Evolutionary conservation across 2,329 filamentous ascomycete genomes (phyloP).

Genomic region (Aspergillus japonicus): DNA sequence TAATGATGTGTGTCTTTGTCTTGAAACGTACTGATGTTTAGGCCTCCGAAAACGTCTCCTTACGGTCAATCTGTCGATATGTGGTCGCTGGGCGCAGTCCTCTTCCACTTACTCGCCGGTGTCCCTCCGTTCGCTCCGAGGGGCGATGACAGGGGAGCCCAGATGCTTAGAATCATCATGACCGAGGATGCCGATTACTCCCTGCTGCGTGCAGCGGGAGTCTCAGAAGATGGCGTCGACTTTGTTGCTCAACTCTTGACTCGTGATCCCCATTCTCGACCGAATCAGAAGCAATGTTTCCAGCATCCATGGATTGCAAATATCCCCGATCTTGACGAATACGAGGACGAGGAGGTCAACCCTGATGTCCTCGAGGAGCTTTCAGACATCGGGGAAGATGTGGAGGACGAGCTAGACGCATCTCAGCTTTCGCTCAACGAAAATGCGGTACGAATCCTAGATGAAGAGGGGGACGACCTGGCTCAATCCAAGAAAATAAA

Average conservation of each 20-base stretch:
- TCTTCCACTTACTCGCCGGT: conserved; percentile 81
- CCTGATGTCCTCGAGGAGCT: conserved; percentile 43
- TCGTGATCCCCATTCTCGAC: conserved; percentile 73
- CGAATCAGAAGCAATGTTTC: conserved; percentile 69
- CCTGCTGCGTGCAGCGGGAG: conserved; percentile 57
- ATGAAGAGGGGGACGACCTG: conserved; percentile 34
- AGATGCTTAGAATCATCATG: conserved; percentile 82
- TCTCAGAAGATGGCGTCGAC: conserved; percentile 69
- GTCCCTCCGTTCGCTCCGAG: conserved; percentile 78
- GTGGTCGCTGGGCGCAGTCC: conserved; percentile 91
- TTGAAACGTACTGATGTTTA: conserved; percentile 27
- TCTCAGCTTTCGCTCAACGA: conserved; percentile 65
- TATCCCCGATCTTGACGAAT: conserved; percentile 57
- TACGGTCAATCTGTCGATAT: conserved; percentile 94
- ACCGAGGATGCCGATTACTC: conserved; percentile 65
- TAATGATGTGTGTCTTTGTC: background rate
- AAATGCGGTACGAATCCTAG: conserved; percentile 36
- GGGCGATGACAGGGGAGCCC: conserved; percentile 71
- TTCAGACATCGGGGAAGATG: conserved; percentile 39
- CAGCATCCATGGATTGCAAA: conserved; percentile 70
- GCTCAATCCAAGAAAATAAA: conserved; percentile 39
- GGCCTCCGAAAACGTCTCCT: conserved; percentile 54
- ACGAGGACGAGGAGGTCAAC: conserved; percentile 62
- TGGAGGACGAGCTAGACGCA: conserved; percentile 49
- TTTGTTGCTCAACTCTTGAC: conserved; percentile 79